Evolutionary conservation across 805 yeast species (phyloP), one percentile per base, ranked within the genome.

Genomic region (Teunomyces stri): DNA sequence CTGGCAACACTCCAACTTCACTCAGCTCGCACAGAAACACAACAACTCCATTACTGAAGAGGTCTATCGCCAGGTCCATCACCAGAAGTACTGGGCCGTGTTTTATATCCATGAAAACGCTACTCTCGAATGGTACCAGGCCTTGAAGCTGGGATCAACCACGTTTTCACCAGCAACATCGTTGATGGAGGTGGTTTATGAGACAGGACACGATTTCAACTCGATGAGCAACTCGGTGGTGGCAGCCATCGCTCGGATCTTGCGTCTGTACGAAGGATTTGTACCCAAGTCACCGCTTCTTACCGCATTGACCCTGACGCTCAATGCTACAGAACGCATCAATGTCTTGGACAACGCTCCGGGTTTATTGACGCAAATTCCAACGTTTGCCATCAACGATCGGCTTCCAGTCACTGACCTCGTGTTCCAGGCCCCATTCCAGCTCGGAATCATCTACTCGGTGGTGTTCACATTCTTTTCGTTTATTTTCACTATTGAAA

Each of bases 401-500:
- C 42, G 51, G 4, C 46, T 59, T 9, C 70, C 70, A 1, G 65
- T 65, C 1, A 40, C 44, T 1, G 40, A 57, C 30, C 58, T 53
- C 31, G 55, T 65, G 15, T 56, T 57, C 29, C 66, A 58, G 45
- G 71, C 69, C 10, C 67, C 70, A 0, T 54, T 66, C 15, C 66
- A 65, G 41, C 51, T 67, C n/a, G 72, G 70, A 0, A 45, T 65
- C 20, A 58, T 67, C 35, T 67, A 67, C 50, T 53, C 65, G 50
- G 60, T 64, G 21, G 51, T 65, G 4, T 67, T 68, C 50, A 54
- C 71, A 6, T 68, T 68, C 45, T 67, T 66, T 59, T 69, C 62
- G 51, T 68, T 67, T 39, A 41, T 66, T 12, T 62, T 64, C 51
- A 51, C 62, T 33, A 46, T 55, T 25, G 58, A 58, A 10, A 53